Evolutionary conservation across 2,329 filamentous ascomycete genomes (phyloP), one percentile per base, ranked within the genome.

Genomic region (Epichloe baconii): DNA sequence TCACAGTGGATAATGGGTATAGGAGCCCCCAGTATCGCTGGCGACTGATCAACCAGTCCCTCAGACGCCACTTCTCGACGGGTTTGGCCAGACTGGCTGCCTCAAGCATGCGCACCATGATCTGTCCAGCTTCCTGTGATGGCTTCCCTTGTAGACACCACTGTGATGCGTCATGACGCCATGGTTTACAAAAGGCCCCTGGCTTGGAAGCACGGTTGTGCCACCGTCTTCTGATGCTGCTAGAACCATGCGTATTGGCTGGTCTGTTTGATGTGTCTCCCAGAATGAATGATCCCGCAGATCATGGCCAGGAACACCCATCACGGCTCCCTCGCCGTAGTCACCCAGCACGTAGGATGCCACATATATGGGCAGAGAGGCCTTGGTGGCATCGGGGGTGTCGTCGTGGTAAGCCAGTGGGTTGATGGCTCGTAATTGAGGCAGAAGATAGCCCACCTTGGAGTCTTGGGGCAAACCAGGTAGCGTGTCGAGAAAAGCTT

Each of bases 281-380:
- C 88, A 95, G 64, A 95, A 95, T 1, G 79, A 77, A 65, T 86
- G 74, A 59, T 95, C 89, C 49, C 88, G 78, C 4, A 75, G 63
- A 65, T 95, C 89, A 61, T 95, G 89, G 2, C 83, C 89, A 0
- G 89, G 89, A 7, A 95, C 89, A 43, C 89, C 89, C 88, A 95
- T 95, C 2, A 95, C 85, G 10, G 88, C 88, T 1, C 88, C 88
- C 57, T 89, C 85, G 15, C 88, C 88, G 58, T 94, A 93, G 61
- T 89, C 86, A 26, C 84, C 85, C 5, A 94, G 72, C 11, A 95
- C 89, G 62, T 95, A 95, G 0, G 88, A 83, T 10, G 89, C 87
- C 21, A 87, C 85, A 60, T 85, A 95, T 5, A 95, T 74, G 1
- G 88, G 88, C 5, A 94, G 59, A 7, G 76, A 73, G 56, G 75